A percentile compares a stretch with the other conserved stretches of the same genome.
Conservation (phyloP, 164 flowering plant genomes). For the Echeveria elegans region DNA sequence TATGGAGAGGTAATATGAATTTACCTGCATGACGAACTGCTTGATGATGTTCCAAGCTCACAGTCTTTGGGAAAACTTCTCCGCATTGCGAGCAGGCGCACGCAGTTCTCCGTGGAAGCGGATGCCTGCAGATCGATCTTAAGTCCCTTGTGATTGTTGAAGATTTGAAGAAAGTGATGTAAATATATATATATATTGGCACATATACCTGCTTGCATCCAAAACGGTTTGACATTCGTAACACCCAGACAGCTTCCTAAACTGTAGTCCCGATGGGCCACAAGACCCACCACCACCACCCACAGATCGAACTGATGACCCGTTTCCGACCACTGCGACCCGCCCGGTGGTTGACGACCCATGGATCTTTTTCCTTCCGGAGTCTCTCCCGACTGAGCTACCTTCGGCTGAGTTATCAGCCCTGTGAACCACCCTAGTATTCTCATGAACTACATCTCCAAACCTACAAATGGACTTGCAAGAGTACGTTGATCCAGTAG, state of each 20-base stretch:
- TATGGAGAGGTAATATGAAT: not conserved
- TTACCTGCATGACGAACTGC: conserved; percentile 86
- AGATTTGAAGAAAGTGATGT: no score
- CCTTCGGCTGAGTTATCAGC: conserved; percentile 78
- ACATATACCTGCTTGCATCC: conserved; percentile 53
- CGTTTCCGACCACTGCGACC: conserved; percentile 13
- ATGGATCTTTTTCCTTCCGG: conserved; percentile 27
- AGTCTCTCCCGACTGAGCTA: conserved; percentile 52
- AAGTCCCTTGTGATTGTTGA: no score
- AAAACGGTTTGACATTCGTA: conserved; percentile 59
- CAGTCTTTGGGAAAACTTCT: conserved; percentile 77
- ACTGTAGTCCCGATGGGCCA: conserved; percentile 42
- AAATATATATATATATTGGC: not conserved
- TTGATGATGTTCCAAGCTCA: conserved; percentile 84
- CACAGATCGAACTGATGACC: conserved; percentile 41
- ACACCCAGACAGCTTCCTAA: conserved; percentile 63
- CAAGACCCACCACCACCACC: conserved; percentile 18
- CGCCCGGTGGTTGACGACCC: conserved; percentile 27
- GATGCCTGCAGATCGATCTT: conserved; percentile 62
- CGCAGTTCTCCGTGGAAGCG: conserved; percentile 47
- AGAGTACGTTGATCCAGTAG: conserved; percentile 35
- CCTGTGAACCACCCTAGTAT: conserved; percentile 72
- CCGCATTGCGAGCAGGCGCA: conserved; percentile 84
- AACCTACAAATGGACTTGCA: conserved; percentile 73
- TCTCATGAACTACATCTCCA: conserved; percentile 71